Evolutionary conservation across 1,139 yeast genomes (phyloP).

Genomic region (Sugiyamaella pinicola): DNA sequence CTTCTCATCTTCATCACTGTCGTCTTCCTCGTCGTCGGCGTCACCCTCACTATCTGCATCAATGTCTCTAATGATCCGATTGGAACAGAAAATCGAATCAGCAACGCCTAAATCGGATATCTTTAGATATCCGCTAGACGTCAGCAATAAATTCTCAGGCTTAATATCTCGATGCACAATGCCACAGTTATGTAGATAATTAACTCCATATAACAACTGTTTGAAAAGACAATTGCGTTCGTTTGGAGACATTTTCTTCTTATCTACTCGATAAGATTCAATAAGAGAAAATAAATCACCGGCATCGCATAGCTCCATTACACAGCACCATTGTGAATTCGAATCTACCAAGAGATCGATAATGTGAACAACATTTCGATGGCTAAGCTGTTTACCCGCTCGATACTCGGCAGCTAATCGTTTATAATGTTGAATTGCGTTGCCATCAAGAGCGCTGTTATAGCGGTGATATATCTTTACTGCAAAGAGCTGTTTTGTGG

Average conservation of each 20-base stretch:
- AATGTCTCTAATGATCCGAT: constrained; percentile 8
- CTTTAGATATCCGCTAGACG: constrained; percentile 12
- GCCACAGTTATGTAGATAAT: constrained; percentile 57
- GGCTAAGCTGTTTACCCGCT: constrained; percentile 47
- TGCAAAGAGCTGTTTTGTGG: constrained; percentile 51
- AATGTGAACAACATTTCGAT: constrained; percentile 68
- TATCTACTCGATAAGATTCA: constrained; percentile 37
- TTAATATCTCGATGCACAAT: constrained; percentile 90
- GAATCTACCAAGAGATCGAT: constrained; percentile 53
- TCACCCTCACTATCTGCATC: constrained; percentile 16
- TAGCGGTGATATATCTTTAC: constrained; percentile 60
- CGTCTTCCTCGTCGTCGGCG: constrained; percentile 11
- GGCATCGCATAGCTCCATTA: constrained; percentile 75
- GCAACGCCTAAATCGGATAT: constrained; percentile 30
- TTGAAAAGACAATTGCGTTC: constrained; percentile 51
- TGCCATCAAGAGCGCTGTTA: constrained; percentile 11
- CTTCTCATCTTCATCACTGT: background rate
- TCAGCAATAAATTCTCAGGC: constrained; percentile 71
- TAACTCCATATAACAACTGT: constrained; percentile 81
- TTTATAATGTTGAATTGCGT: constrained; percentile 6
- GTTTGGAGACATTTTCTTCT: constrained; percentile 29
- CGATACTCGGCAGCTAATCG: constrained; percentile 43
- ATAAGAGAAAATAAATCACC: constrained; percentile 71
- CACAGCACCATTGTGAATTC: constrained; percentile 54
- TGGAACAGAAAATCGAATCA: constrained; percentile 22